phyloP scores from a whole-genome alignment of 2,329 filamentous ascomycete species.

The Cephalotrichum gorgonifer region DNA sequence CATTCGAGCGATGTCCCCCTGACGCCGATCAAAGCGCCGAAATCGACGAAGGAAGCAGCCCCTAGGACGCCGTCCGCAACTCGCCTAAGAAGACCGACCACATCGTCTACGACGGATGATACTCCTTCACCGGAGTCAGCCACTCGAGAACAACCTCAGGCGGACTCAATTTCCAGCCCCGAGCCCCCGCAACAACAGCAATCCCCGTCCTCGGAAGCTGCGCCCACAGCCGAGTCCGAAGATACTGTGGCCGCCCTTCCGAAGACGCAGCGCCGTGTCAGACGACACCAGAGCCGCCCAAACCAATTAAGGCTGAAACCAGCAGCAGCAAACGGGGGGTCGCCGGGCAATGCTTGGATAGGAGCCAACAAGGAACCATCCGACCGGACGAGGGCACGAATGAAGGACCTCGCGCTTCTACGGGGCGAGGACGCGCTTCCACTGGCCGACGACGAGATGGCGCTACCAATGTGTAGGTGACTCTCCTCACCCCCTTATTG shows the following conservation, averaged over 20 bases:
- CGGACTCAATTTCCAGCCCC: background rate
- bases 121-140: background rate
- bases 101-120: constrained; percentile 16
- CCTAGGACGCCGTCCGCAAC: background rate
- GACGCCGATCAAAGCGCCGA: constrained; percentile 28
- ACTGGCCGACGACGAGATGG: constrained; percentile 27
- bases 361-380: constrained; percentile 29
- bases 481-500: background rate
- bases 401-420: constrained; percentile 31
- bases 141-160: background rate
- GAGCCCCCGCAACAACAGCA: constrained; percentile 43
- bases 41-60: constrained; percentile 40
- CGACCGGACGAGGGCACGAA: constrained; percentile 30
- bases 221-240: constrained; percentile 1
- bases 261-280: background rate
- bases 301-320: background rate
- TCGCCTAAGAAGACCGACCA: constrained; percentile 47
- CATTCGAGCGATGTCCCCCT: background rate
- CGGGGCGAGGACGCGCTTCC: constrained; percentile 32
- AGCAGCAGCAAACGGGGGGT: background rate
- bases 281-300: constrained; percentile 1
- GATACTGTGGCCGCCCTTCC: constrained; percentile 4
- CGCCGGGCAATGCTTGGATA: constrained; percentile 1
- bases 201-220: constrained; percentile 48
- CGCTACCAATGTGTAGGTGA: background rate